Evolutionary conservation across 371 early-diverging fungal genomes (phyloP).

Genomic region (Mortierella sp.): DNA sequence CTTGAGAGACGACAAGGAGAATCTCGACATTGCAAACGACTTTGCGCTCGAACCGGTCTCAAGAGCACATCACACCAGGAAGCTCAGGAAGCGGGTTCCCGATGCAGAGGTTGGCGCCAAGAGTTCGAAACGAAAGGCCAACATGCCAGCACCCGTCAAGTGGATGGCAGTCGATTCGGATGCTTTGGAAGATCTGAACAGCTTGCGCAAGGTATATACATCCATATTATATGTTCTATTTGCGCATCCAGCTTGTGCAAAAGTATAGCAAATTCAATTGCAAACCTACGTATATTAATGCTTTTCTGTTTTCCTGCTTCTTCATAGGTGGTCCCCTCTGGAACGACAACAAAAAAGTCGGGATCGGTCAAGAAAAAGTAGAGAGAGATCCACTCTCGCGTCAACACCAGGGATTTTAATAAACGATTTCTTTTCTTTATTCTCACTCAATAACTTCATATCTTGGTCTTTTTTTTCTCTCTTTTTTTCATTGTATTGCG

Average conservation of each 20-base stretch:
- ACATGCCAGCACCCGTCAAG: conserved; percentile 31
- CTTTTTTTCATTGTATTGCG: background rate
- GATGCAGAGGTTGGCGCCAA: conserved; percentile 42
- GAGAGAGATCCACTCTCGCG: background rate
- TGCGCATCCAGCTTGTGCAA: background rate
- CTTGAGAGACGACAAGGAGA: conserved; percentile 87
- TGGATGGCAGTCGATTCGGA: conserved; percentile 49
- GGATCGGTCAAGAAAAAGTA: conserved; percentile 44
- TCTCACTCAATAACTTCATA: background rate
- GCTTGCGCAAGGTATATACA: conserved; percentile 39
- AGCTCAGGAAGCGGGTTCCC: conserved; percentile 44
- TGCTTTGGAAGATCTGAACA: conserved; percentile 41
- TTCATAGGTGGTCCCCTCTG: conserved; percentile 11
- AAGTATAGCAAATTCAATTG: background rate
- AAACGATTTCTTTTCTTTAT: conserved; percentile 1
- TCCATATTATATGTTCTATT: background rate
- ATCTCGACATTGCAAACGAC: conserved; percentile 77
- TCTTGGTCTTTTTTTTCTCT: conserved; percentile 1
- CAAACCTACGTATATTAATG: no score
- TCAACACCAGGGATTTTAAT: no score
- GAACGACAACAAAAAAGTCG: conserved; percentile 30
- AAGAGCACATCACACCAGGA: conserved; percentile 41
- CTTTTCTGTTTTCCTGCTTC: background rate
- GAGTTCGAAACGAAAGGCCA: conserved; percentile 41
- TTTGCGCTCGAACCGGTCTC: conserved; percentile 47